Evolutionary conservation across 495 filamentous ascomycete genomes (phyloP), one percentile per base, ranked within the genome.

Genomic region (Penicillium egyptiacum): DNA sequence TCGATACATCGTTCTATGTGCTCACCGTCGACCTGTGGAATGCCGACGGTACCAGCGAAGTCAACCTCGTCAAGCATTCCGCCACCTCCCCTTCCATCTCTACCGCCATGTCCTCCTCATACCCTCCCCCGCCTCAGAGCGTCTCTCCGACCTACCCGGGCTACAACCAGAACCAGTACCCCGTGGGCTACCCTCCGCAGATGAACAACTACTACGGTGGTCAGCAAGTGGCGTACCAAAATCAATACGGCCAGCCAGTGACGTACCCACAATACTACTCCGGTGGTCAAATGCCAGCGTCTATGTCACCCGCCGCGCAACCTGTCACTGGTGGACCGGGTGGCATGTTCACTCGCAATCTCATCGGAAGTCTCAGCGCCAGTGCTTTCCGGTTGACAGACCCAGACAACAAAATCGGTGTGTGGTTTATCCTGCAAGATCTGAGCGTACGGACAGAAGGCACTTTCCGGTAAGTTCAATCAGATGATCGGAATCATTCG

Each of bases 401-500:
- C 57, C 83, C 87, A 0, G 83, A 89, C 40, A 87, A 91, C 60
- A 89, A 91, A 69, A 87, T 91, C 55, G 92, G 92, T 10, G 92
- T 96, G 45, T 98, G 94, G 94, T 98, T 98, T 61, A 90, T 98
- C 58, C 78, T 98, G 40, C 94, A 97, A 71, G 94, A 98, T 77
- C 75, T 98, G 12, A 96, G 91, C 64, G 92, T 98, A 25, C 80
- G 94, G 45, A 96, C 91, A 8, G 94, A 98, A 70, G 94, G 94
- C 16, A 78, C 75, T 51, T 98, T 97, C 74, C 82, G 92, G 92
- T 95, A 82, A 60, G 82, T 64, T 9, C 45, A 33, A 47, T 55
- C 49, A 31, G 9, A 42, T 4, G n/a, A 23, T 20, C 8, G 14
- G 10, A 10, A 11, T 25, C 26, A 30, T 4, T 8, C 26, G 11